Evolutionary conservation across 2,329 filamentous ascomycete species (phyloP).

Genomic region (Zopfia rhizophila): DNA sequence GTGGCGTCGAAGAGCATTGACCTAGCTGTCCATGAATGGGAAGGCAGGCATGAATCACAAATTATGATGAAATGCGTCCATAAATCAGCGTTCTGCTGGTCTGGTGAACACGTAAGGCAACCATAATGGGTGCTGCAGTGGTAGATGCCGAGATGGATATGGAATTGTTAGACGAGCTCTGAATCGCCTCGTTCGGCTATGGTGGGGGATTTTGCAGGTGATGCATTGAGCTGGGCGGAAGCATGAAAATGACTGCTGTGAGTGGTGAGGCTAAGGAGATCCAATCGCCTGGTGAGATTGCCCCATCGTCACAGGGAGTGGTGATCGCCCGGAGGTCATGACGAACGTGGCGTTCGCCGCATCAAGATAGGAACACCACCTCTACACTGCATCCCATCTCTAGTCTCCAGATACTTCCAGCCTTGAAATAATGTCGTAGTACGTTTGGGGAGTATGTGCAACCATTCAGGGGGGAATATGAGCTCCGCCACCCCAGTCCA

Average conservation of each 20-base stretch:
- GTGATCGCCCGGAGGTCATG: constrained; percentile 12
- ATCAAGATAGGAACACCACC: no score
- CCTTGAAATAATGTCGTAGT: no score
- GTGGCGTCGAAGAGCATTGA: constrained; percentile 16
- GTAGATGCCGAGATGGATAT: constrained; percentile 1
- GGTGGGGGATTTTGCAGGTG: no score
- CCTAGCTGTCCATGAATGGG: constrained; percentile 1
- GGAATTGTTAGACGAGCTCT: background rate
- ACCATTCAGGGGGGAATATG: no score
- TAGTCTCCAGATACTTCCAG: no score
- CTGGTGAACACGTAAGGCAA: constrained; percentile 4
- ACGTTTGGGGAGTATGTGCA: no score
- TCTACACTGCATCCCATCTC: no score
- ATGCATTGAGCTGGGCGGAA: no score
- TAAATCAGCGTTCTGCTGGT: no score
- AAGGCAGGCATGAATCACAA: constrained; percentile 1
- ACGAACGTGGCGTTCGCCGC: constrained; percentile 10
- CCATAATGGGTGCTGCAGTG: background rate
- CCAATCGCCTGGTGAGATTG: background rate
- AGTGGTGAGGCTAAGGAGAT: background rate
- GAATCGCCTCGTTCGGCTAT: no score
- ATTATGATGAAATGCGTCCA: constrained; percentile 14
- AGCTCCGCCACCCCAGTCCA: no score
- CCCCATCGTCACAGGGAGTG: constrained; percentile 12
- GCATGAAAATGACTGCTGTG: no score